Evolutionary conservation across 768 basidiomycete genomes (phyloP), one percentile per base, ranked within the genome.

Genomic region (Dacryopinax primogenitus): DNA sequence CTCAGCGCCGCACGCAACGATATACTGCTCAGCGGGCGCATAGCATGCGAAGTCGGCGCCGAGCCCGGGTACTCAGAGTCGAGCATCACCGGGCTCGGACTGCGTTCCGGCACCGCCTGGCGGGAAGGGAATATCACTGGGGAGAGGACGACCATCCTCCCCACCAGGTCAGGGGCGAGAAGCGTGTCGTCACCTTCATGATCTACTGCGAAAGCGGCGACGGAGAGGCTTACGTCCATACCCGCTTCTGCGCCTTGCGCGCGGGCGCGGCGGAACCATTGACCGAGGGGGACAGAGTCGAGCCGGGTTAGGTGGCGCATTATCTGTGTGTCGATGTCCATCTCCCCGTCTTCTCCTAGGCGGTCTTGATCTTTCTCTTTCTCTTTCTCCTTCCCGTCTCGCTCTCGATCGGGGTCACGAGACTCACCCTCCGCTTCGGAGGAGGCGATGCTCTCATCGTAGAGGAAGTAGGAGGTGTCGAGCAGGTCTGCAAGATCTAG

Each of bases 391-490:
- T n/a, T n/a, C n/a, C n/a, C n/a, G n/a, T n/a, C n/a, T n/a, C n/a
- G n/a, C n/a, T n/a, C n/a, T n/a, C n/a, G n/a, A n/a, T n/a, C n/a
- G n/a, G n/a, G n/a, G n/a, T n/a, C n/a, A n/a, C n/a, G n/a, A n/a
- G n/a, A n/a, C 51, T 58, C 51, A 6, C 51, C 51, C 30, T 58
- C 51, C 51, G 51, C 51, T 21, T 58, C 51, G 30, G 51, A 58
- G 51, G 26, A 28, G 30, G 51, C 26, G 51, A 58, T 58, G 51
- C 51, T 58, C 51, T 58, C 51, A 18, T 58, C 51, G 51, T 58
- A 58, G 26, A 58, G 51, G 51, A 58, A 58, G 30, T 58, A 58
- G 30, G 51, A 58, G 4, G 51, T 58, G 51, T 58, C 51, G 51
- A 58, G 51, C 13, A 58, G 51, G 13, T 58, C 51, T 23, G 26